Evolutionary conservation across 257 asterid genomes (phyloP).

Genomic region (Echites panduratus): DNA sequence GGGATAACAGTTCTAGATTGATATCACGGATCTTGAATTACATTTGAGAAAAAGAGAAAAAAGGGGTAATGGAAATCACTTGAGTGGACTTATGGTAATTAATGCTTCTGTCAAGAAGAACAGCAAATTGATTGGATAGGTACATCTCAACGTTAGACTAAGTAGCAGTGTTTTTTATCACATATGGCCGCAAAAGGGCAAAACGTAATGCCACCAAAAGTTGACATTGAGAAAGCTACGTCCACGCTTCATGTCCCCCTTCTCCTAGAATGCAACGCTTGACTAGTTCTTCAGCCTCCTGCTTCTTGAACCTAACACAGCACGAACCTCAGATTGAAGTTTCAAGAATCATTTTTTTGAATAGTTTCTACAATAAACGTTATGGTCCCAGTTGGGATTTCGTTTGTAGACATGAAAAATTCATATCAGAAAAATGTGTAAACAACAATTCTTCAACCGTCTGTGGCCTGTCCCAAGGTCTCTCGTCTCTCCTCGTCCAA

Average conservation of each 20-base stretch:
- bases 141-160: neutral
- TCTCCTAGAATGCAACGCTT: neutral
- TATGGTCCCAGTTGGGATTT: neutral
- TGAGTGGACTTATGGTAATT: slow-evolving; percentile 5
- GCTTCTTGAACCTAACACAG: no score
- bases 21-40: neutral
- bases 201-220: neutral
- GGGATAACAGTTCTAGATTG: neutral
- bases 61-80: neutral
- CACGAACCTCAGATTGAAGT: no score
- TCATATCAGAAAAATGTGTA: neutral
- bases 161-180: neutral
- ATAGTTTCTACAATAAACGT: no score
- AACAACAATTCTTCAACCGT: no score
- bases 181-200: slow-evolving; percentile 5
- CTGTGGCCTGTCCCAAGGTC: no score
- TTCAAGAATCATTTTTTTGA: no score
- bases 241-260: neutral
- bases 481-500: no score
- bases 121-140: slow-evolving; percentile 13
- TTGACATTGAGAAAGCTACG: slow-evolving; percentile 4
- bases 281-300: no score
- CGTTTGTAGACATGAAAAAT: neutral
- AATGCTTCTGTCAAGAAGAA: slow-evolving; percentile 6
- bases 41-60: neutral